Conservation (phyloP, 768 basidiomycete species). For the Lentinula detonsa region DNA sequence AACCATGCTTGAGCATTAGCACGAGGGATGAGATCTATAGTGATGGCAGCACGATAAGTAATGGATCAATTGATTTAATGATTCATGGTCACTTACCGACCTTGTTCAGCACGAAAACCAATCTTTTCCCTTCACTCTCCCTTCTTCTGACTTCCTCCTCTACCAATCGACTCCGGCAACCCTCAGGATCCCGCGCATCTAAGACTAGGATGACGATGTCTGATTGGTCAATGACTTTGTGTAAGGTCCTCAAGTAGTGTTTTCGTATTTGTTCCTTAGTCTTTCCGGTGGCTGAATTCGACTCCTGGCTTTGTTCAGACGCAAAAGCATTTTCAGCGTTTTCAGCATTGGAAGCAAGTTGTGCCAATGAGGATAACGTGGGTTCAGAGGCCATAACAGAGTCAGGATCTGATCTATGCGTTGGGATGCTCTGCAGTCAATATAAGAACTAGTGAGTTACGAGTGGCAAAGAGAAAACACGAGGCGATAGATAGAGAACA, state of each 20-base stretch:
- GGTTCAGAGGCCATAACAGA: conserved; percentile 71
- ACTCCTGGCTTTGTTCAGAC: conserved; percentile 16
- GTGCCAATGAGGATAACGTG: conserved; percentile 37
- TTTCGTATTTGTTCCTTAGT: conserved; percentile 67
- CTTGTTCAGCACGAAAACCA: conserved; percentile 96
- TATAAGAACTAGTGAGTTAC: conserved; percentile 9
- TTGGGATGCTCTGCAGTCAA: conserved; percentile 14
- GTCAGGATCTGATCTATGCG: conserved; percentile 40
- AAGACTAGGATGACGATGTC: conserved; percentile 88
- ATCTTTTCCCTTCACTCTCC: conserved; percentile 83
- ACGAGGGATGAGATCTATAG: conserved; percentile 79
- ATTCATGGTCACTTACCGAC: conserved; percentile 55
- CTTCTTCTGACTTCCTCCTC: conserved; percentile 89
- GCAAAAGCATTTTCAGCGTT: conserved; percentile 12
- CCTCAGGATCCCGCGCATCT: conserved; percentile 94
- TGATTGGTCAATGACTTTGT: conserved; percentile 90
- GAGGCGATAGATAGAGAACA: conserved; percentile 14
- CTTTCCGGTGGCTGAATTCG: conserved; percentile 29
- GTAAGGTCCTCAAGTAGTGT: conserved; percentile 72
- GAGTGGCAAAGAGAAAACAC: neutral
- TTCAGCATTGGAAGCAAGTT: conserved; percentile 14
- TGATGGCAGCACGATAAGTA: neutral
- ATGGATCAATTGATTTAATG: neutral
- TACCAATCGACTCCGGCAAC: conserved; percentile 85
- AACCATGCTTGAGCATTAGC: conserved; percentile 89